A percentile compares a stretch with the other conserved stretches of the same genome.
Conservation (phyloP, 495 filamentous ascomycete species). For the Penicillium cataractarum region DNA sequence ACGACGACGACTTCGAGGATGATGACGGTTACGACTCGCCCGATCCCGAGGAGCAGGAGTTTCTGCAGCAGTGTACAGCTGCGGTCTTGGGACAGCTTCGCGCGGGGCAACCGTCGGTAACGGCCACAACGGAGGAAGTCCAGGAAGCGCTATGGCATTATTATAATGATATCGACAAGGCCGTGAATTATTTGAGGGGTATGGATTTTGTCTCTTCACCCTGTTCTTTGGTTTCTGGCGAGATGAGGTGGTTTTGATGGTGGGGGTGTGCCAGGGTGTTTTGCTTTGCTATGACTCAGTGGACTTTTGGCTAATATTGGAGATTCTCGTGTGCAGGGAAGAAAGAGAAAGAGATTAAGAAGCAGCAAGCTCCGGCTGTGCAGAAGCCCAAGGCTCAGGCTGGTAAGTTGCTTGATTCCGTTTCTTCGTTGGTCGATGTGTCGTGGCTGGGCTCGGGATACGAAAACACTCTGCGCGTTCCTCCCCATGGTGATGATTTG, state of each 20-base stretch:
- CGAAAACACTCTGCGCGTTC: neutral
- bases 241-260: neutral
- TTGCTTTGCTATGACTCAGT: conserved; percentile 6
- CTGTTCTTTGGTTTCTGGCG: neutral
- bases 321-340: conserved; percentile 35
- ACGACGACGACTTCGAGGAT: conserved; percentile 46
- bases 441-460: conserved; percentile 42
- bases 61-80: conserved; percentile 42
- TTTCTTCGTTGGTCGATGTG: conserved; percentile 16
- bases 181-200: conserved; percentile 75
- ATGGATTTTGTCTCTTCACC: conserved; percentile 29
- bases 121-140: conserved; percentile 62
- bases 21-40: conserved; percentile 49
- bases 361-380: conserved; percentile 43
- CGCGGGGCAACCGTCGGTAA: conserved; percentile 44
- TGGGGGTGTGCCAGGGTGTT: neutral
- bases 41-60: conserved; percentile 50
- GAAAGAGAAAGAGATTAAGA: conserved; percentile 44
- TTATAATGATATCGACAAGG: conserved; percentile 88
- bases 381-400: conserved; percentile 38
- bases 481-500: neutral
- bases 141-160: conserved; percentile 94
- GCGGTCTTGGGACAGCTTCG: conserved; percentile 45
- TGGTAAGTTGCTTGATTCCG: conserved; percentile 52
- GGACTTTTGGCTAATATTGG: conserved; percentile 7